Evolutionary conservation across 805 yeast genomes (phyloP).

Genomic region (Ogataea allantospora): DNA sequence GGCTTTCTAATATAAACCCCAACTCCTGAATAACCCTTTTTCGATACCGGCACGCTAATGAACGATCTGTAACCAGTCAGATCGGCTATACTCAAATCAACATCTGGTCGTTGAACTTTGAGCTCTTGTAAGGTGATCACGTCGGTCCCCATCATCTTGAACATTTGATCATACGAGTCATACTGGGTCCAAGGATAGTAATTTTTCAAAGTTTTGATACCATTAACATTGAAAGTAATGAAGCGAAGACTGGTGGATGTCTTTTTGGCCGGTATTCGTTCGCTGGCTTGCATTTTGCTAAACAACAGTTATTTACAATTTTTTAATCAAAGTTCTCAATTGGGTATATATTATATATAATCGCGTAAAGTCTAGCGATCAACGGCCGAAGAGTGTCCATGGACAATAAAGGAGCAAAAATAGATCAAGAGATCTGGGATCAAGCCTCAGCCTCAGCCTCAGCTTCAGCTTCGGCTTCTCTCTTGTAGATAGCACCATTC

Average conservation of each 20-base stretch:
- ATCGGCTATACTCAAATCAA: slow-evolving; percentile 34
- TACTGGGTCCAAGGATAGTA: slow-evolving; percentile 79
- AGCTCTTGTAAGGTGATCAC: slow-evolving; percentile 85
- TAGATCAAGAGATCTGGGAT: slow-evolving; percentile 25
- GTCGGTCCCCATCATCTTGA: slow-evolving; percentile 62
- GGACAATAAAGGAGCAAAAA: background rate
- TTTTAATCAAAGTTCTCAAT: background rate
- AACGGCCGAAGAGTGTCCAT: slow-evolving; percentile 1
- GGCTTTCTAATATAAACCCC: slow-evolving; percentile 72
- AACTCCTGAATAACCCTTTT: slow-evolving; percentile 91
- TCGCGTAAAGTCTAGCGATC: background rate
- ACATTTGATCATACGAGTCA: slow-evolving; percentile 42
- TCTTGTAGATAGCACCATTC: slow-evolving; percentile 25
- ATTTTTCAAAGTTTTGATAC: slow-evolving; percentile 73
- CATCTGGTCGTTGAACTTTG: slow-evolving; percentile 56
- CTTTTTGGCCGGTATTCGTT: slow-evolving; percentile 13
- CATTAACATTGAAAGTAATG: slow-evolving; percentile 78
- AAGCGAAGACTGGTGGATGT: slow-evolving; percentile 23
- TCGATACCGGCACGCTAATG: slow-evolving; percentile 62
- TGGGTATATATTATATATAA: slow-evolving; percentile 3
- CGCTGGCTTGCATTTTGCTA: slow-evolving; percentile 1
- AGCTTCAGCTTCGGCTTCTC: slow-evolving; percentile 34
- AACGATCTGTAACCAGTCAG: slow-evolving; percentile 64
- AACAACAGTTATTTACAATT: background rate
- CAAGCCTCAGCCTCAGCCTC: slow-evolving; percentile 16